Conservation (phyloP, 2,329 filamentous ascomycete species). For the Sporothrix globosa region DNA sequence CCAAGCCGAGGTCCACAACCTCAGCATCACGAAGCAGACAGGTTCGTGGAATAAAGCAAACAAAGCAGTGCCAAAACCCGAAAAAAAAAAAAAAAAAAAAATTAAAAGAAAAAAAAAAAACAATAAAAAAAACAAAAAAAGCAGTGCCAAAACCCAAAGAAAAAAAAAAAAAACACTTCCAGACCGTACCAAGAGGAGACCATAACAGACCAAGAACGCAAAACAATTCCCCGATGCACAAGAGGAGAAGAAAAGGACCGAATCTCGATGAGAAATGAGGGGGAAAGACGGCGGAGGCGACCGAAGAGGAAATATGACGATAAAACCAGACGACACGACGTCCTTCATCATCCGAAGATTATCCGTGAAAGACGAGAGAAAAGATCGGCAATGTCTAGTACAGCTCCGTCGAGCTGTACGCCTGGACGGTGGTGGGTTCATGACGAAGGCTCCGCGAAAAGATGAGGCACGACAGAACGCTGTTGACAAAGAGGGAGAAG, state of each 20-base stretch:
- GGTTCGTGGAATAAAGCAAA: not conserved
- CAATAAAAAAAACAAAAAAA: too few species aligned
- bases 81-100: too few species aligned
- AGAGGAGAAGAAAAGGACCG: not conserved
- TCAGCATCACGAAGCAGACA: not conserved
- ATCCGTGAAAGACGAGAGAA: not conserved
- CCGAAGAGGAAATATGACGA: conserved; percentile 5
- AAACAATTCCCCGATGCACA: not conserved
- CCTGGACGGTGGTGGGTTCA: not conserved
- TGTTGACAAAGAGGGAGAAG: conserved; percentile 14
- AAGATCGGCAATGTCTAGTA: not conserved
- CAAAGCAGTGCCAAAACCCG: too few species aligned
- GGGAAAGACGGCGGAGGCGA: not conserved
- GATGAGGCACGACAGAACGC: conserved; percentile 21
- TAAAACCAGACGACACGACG: not conserved
- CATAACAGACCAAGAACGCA: not conserved
- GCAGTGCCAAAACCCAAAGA: too few species aligned
- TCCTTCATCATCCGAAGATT: not conserved
- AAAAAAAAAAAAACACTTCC: too few species aligned
- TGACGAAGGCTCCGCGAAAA: conserved; percentile 5
- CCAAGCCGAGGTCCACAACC: conserved; percentile 5
- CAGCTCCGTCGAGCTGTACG: conserved; percentile 9
- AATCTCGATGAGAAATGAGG: conserved; percentile 4
- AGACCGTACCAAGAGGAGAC: not conserved
- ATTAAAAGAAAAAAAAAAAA: too few species aligned